Evolutionary conservation across 2,329 filamentous ascomycete species (phyloP).

Genomic region (Claviceps pusilla): DNA sequence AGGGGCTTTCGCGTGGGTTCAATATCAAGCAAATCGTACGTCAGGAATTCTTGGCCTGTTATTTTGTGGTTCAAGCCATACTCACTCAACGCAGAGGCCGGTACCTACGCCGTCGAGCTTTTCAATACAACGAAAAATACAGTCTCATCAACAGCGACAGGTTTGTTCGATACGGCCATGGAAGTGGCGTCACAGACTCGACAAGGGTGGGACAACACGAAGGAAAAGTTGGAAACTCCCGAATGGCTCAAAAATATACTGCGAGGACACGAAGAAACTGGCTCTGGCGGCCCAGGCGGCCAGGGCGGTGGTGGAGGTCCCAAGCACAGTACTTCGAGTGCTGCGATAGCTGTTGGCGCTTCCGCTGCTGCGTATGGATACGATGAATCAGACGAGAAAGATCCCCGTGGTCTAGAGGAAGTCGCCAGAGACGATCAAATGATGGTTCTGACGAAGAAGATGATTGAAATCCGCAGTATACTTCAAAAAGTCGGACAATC

Average conservation of each 20-base stretch:
- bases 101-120: conserved; percentile 43
- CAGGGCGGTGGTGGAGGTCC: conserved; percentile 34
- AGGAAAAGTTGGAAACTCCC: conserved; percentile 52
- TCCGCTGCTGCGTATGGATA: conserved; percentile 69
- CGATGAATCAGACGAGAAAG: conserved; percentile 52
- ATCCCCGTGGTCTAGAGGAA: conserved; percentile 45
- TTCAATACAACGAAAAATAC: conserved; percentile 59
- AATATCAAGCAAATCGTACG: conserved; percentile 86
- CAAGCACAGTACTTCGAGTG: conserved; percentile 44
- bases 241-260: conserved; percentile 71
- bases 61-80: not conserved
- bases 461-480: conserved; percentile 95
- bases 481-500: conserved; percentile 87
- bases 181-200: conserved; percentile 66
- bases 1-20: conserved; percentile 77
- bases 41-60: conserved; percentile 10
- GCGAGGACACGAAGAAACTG: conserved; percentile 43
- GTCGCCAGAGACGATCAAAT: conserved; percentile 86
- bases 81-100: conserved; percentile 27
- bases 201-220: conserved; percentile 70
- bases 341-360: conserved; percentile 52
- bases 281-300: conserved; percentile 34
- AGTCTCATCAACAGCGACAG: conserved; percentile 52
- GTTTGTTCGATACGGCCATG: conserved; percentile 55
- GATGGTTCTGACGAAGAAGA: conserved; percentile 98